These are phyloP conservation scores for Geotrichum bryndzae DNA, from an alignment of 1,139 yeast species.

Conservation along the genomic window DNA sequence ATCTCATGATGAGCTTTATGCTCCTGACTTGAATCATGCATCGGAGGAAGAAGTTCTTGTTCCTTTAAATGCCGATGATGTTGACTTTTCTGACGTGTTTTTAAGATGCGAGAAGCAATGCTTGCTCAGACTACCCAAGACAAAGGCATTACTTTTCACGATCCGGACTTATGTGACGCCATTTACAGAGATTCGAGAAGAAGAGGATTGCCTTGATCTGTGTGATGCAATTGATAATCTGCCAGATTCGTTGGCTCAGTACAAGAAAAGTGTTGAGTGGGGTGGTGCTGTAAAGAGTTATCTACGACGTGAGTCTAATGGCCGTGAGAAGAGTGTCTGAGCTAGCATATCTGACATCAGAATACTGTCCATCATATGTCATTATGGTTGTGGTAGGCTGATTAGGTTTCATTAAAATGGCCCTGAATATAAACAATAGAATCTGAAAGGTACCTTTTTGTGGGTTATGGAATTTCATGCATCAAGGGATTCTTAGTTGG, in stretches of 20 bases:
- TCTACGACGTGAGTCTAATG: conserved; percentile 33
- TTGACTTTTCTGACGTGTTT: conserved; percentile 53
- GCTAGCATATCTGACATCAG: background rate
- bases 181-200: conserved; percentile 47
- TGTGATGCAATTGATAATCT: conserved; percentile 53
- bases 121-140: conserved; percentile 51
- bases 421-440: background rate
- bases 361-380: background rate
- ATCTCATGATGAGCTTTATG: conserved; percentile 46
- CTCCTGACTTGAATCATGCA: conserved; percentile 49
- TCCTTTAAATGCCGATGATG: conserved; percentile 38
- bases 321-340: conserved; percentile 15
- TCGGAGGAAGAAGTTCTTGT: conserved; percentile 24
- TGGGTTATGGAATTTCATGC: background rate
- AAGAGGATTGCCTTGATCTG: conserved; percentile 41
- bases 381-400: background rate
- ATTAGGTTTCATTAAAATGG: background rate
- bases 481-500: background rate
- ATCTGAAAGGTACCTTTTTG: background rate
- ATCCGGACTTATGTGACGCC: conserved; percentile 64
- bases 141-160: conserved; percentile 51
- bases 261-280: conserved; percentile 59
- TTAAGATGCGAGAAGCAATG: conserved; percentile 59
- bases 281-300: conserved; percentile 55
- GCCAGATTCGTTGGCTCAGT: conserved; percentile 53